phyloP scores from a whole-genome alignment of 1,284 basidiomycete genomes.

The Trametes pubescens region DNA sequence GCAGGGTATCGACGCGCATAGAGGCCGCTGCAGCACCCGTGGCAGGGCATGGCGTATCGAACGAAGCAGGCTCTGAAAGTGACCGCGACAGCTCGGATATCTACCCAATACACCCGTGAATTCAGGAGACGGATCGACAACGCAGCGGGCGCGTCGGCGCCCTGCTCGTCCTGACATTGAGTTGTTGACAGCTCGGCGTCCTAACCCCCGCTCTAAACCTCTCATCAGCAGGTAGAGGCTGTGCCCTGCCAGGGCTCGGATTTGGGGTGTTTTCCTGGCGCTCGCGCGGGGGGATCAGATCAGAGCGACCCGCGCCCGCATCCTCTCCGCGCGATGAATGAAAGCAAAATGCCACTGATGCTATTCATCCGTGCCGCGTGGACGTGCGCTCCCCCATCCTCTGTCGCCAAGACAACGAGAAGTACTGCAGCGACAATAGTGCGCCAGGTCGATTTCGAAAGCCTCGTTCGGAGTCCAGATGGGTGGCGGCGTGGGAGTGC shows the following conservation, averaged over 20 bases:
- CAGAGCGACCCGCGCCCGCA: background rate
- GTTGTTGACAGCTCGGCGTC: too few relatives aligned
- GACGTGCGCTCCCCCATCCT: background rate
- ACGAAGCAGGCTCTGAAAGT: background rate
- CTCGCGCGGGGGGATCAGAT: background rate
- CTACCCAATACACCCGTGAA: background rate
- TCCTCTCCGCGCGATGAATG: background rate
- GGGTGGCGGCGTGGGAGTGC: slow-evolving; percentile 6
- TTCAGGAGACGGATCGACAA: background rate
- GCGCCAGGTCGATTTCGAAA: background rate
- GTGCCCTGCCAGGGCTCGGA: too few relatives aligned
- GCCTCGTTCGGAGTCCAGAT: background rate
- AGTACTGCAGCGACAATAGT: too few relatives aligned
- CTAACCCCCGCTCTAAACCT: too few relatives aligned
- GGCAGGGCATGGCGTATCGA: background rate
- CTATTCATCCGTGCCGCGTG: background rate
- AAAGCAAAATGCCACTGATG: background rate
- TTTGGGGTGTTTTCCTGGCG: too few relatives aligned
- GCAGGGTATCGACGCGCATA: background rate
- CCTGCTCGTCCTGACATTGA: too few relatives aligned
- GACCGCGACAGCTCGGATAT: background rate
- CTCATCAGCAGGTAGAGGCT: too few relatives aligned
- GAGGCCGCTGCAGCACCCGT: background rate
- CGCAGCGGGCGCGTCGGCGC: too few relatives aligned
- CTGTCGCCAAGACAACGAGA: background rate